Base-by-base conservation (phyloP, 345 rosid genomes). In the Toxicodendron radicans region DNA sequence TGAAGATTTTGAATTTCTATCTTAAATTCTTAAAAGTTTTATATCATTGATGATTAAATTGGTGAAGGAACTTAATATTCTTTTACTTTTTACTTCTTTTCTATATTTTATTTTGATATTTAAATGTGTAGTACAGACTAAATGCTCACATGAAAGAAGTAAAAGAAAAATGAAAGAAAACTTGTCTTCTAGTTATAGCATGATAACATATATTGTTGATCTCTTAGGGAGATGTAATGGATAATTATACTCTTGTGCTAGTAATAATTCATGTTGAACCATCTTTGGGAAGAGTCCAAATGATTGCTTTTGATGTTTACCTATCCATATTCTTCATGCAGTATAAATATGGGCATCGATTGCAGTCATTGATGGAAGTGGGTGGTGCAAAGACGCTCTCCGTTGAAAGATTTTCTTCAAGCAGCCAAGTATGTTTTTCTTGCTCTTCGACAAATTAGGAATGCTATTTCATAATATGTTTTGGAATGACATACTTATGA, bases 311-410 rank as follows among this genome's bases (percentile, higher is more conserved):
- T 12, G 2, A 30, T 70, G 16, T 48, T 38, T 81, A 27, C 46
- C 66, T 32, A 56, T 20, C 1, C 57, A 18, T 20, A 73, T n/a
- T 69, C 59, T 71, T 70, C 57, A 4, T 81, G 76, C 90, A 95
- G 99, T 95, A 91, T 65, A 85, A 82, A 35, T 90, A 83, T 74
- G 89, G 84, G 74, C 76, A 81, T 75, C 86, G 80, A 73, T 82
- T 95, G 79, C 83, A 79, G 51, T 62, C 77, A 32, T 71, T 92
- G 54, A 75, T 92, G 75, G 84, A 78, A 74, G 23, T 72, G 30
- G 75, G 85, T 80, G 96, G 99, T 61, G 88, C 97, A 73, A 92
- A 88, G 83, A 74, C 82, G 56, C 64, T 85, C 70, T 77, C 71
- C 24, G 23, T 81, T 59, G 81, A 88, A 76, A 90, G 84, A 48